A percentile compares a stretch with the other conserved stretches of the same genome.
These are phyloP conservation scores for Discostella stelligeroides DNA, from an alignment of 108 stramenopile genomes.

Conservation along the genomic window DNA sequence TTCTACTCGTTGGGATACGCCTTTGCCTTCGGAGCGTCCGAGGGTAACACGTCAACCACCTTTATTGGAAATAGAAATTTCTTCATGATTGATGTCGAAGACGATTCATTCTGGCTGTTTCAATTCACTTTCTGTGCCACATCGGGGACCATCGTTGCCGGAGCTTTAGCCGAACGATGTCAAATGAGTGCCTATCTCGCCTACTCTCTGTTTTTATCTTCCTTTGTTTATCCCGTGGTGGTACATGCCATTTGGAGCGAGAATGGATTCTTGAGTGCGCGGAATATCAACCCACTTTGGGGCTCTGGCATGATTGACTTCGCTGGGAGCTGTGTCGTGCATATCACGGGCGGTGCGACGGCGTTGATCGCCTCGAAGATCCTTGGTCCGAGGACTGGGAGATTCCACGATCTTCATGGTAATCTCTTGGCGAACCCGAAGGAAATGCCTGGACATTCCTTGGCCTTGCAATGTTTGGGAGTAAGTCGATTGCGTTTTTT, in stretches of 20 bases:
- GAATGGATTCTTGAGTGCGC: slow-evolving; percentile 51
- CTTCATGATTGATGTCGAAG: slow-evolving; percentile 44
- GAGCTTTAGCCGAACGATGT: slow-evolving; percentile 90
- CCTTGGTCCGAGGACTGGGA: slow-evolving; percentile 84
- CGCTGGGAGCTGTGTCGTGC: slow-evolving; percentile 94
- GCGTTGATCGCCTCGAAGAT: slow-evolving; percentile 85
- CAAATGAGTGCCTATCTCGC: slow-evolving; percentile 71
- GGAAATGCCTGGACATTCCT: slow-evolving; percentile 69
- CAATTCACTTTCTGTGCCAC: slow-evolving; percentile 87
- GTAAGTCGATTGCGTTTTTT: slow-evolving; percentile 7
- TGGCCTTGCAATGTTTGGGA: slow-evolving; percentile 67
- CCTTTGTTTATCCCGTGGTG: slow-evolving; percentile 70
- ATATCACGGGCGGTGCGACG: slow-evolving; percentile 90
- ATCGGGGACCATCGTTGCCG: slow-evolving; percentile 90
- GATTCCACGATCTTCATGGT: slow-evolving; percentile 82
- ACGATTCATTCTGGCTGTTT: slow-evolving; percentile 74
- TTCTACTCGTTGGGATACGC: slow-evolving; percentile 85
- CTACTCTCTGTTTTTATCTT: slow-evolving; percentile 57
- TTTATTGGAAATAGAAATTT: slow-evolving; percentile 72
- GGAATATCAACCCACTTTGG: slow-evolving; percentile 52
- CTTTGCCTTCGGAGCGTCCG: slow-evolving; percentile 73
- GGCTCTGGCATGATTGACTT: slow-evolving; percentile 89
- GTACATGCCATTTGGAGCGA: slow-evolving; percentile 60
- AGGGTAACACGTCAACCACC: slow-evolving; percentile 31
- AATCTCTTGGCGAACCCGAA: slow-evolving; percentile 68